phyloP scores from a whole-genome alignment of 2,329 filamentous ascomycete genomes.

The Alternaria angustiovoidea region DNA sequence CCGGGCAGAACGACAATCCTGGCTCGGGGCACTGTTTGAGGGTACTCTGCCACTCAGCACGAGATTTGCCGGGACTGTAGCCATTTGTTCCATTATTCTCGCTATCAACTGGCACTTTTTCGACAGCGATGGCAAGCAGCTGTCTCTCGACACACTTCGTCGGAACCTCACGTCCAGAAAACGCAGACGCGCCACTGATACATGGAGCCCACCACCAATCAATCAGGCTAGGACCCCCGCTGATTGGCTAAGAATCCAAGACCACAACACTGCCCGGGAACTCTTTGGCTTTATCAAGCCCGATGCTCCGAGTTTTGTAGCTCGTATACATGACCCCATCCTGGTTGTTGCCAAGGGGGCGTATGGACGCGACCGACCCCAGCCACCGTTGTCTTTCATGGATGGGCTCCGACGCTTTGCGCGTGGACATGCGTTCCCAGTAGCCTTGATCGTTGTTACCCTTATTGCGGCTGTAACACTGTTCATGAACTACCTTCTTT shows the following conservation, averaged over 20 bases:
- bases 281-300: slow-evolving; percentile 80
- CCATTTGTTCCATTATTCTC: slow-evolving; percentile 75
- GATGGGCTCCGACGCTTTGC: slow-evolving; percentile 59
- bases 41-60: slow-evolving; percentile 75
- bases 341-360: slow-evolving; percentile 75
- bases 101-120: slow-evolving; percentile 82
- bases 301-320: slow-evolving; percentile 73
- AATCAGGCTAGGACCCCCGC: slow-evolving; percentile 79
- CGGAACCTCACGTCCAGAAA: slow-evolving; percentile 34
- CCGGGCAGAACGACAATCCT: slow-evolving; percentile 59
- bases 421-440: slow-evolving; percentile 74
- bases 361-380: slow-evolving; percentile 66
- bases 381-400: slow-evolving; percentile 59
- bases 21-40: slow-evolving; percentile 68
- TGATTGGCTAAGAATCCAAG: slow-evolving; percentile 79
- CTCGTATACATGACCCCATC: slow-evolving; percentile 76
- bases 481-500: slow-evolving; percentile 77
- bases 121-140: slow-evolving; percentile 60
- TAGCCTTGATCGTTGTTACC: slow-evolving; percentile 69
- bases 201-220: slow-evolving; percentile 62
- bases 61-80: slow-evolving; percentile 75
- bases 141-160: slow-evolving; percentile 36
- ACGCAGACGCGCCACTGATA: slow-evolving; percentile 24
- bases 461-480: slow-evolving; percentile 71
- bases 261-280: slow-evolving; percentile 79